Conservation (phyloP, 2,329 filamentous ascomycete species). For the Sporothrix sp. region DNA sequence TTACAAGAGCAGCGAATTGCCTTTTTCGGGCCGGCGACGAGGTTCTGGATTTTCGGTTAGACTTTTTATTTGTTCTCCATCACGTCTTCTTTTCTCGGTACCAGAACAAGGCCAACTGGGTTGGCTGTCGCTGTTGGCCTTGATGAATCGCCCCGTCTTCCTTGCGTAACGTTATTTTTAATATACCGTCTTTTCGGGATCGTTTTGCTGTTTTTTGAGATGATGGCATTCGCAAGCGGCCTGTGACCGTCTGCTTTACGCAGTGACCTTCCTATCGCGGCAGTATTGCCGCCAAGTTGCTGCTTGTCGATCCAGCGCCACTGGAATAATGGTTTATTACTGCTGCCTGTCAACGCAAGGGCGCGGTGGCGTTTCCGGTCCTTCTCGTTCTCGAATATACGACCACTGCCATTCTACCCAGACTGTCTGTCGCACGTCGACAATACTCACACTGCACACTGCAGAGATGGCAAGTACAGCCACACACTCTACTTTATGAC, state of each 20-base stretch:
- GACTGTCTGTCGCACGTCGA: no score
- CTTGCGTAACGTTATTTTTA: slow-evolving; percentile 3
- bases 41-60: neutral
- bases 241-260: neutral
- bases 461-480: no score
- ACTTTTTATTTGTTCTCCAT: neutral
- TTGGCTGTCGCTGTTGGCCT: neutral
- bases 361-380: no score
- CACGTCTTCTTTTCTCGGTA: neutral
- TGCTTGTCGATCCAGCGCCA: neutral
- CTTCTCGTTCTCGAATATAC: no score
- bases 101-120: neutral
- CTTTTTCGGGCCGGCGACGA: neutral
- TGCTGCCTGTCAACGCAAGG: no score
- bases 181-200: slow-evolving; percentile 2
- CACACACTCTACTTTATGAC: no score
- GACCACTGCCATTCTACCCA: no score
- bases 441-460: no score
- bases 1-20: slow-evolving; percentile 2
- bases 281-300: neutral
- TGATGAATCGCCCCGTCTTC: neutral
- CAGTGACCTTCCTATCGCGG: neutral
- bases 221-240: neutral
- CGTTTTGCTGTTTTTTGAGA: neutral
- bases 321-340: no score